Conservation (phyloP, 352 stramenopile species). For the Pythium rishiriense region DNA sequence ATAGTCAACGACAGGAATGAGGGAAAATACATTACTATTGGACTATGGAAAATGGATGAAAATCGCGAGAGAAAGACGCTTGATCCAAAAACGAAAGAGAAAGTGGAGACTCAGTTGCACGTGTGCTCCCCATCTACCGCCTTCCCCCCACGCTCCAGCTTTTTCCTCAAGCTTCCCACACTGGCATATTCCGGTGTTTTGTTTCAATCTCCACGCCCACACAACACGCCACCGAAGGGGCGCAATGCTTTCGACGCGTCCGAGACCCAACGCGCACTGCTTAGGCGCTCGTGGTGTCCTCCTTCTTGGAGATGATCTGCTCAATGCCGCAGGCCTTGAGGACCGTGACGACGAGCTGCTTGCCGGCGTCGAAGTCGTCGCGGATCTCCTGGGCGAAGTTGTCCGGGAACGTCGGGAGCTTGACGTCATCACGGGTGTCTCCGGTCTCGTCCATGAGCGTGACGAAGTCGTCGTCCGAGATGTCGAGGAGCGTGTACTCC, state of each 20-base stretch:
- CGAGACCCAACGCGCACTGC: conserved; percentile 7
- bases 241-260: neutral
- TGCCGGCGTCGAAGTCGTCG: conserved; percentile 95
- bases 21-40: conserved; percentile 38
- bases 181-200: conserved; percentile 3
- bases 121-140: neutral
- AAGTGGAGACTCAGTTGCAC: neutral
- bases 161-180: conserved; percentile 23
- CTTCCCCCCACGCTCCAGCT: conserved; percentile 21
- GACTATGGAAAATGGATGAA: conserved; percentile 31
- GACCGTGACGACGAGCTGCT: conserved; percentile 96
- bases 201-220: conserved; percentile 17
- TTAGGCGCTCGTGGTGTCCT: conserved; percentile 72
- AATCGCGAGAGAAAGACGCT: conserved; percentile 25
- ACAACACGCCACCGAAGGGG: neutral
- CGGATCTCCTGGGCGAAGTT: conserved; percentile 96
- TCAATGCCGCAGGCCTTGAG: conserved; percentile 97
- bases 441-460: conserved; percentile 98
- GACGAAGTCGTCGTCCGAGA: conserved; percentile 97
- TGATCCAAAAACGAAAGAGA: conserved; percentile 24
- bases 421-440: conserved; percentile 98
- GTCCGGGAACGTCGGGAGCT: conserved; percentile 95
- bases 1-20: conserved; percentile 27
- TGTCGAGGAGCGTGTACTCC: conserved; percentile 99
- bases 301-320: conserved; percentile 98